Evolutionary conservation across 345 rosid genomes (phyloP), one percentile per base, ranked within the genome.

Genomic region (Gossypium sturtianum): DNA sequence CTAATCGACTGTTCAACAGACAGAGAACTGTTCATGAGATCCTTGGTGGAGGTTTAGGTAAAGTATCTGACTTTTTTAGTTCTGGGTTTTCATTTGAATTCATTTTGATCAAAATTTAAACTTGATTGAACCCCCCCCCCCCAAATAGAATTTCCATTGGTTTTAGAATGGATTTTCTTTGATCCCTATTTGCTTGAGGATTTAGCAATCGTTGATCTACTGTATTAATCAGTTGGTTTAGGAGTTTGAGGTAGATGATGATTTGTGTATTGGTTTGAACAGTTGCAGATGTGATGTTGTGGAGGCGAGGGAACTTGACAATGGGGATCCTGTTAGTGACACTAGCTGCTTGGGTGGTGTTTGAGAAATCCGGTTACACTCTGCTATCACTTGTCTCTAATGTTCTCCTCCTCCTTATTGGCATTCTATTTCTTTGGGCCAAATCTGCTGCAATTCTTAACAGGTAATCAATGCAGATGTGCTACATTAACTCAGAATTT

Each of bases 391-490:
- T 96, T 72, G 74, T 84, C 82, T 90, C 97, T 47, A 90, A 92
- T 79, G 98, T 96, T 80, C 87, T 93, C 23, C 91, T 93, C 67
- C 97, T 96, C 73, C 94, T 96, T 65, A 59, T 83, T 72, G 79
- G 82, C 78, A 88, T 91, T 82, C 89, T 96, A 61, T 93, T 96
- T 71, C 80, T 93, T 53, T 96, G 97, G 99, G 92, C 97, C 82
- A 96, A 93, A 91, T 90, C 97, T 76, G 99, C 99, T 16, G 86
- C 97, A 48, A 81, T 90, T 81, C 97, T 96, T 74, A 93, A 90
- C 80, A 76, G 98, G 98, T 92, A 85, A 74, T 45, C n/a, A 3
- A 22, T 66, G 38, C 12, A 47, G 19, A 2, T 22, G 0, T 45
- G n/a, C 70, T 66, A 12, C 34, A 11, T 23, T 43, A 11, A 19